phyloP scores from a whole-genome alignment of 805 yeast species.

The Kazachstania psychrophila region DNA sequence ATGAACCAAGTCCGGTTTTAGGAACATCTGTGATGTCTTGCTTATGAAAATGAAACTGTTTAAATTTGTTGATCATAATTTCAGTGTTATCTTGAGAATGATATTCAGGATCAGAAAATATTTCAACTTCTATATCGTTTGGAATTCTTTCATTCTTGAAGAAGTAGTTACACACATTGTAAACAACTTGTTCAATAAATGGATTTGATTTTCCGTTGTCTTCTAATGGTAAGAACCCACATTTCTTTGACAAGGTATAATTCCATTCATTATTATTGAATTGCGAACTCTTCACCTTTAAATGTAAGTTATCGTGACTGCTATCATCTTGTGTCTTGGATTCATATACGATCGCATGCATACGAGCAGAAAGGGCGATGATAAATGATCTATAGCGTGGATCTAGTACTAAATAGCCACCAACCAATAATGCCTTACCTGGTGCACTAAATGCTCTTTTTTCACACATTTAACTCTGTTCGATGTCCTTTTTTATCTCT shows the following conservation, averaged over 20 bases:
- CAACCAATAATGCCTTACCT: slow-evolving; percentile 88
- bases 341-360: slow-evolving; percentile 57
- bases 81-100: slow-evolving; percentile 60
- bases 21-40: slow-evolving; percentile 60
- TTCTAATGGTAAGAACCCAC: slow-evolving; percentile 22
- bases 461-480: background rate
- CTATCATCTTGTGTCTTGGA: slow-evolving; percentile 5
- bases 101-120: slow-evolving; percentile 81
- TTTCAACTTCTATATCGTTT: slow-evolving; percentile 40
- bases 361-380: slow-evolving; percentile 79
- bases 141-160: slow-evolving; percentile 23
- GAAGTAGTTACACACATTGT: slow-evolving; percentile 46
- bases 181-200: slow-evolving; percentile 58
- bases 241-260: slow-evolving; percentile 31
- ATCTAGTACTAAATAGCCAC: slow-evolving; percentile 87
- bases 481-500: background rate
- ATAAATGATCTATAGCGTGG: slow-evolving; percentile 69
- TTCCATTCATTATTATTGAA: slow-evolving; percentile 64
- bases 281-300: slow-evolving; percentile 74
- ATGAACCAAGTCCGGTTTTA: slow-evolving; percentile 92
- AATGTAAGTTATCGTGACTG: slow-evolving; percentile 28
- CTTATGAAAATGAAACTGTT: slow-evolving; percentile 51
- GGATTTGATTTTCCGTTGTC: slow-evolving; percentile 46
- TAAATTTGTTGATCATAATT: slow-evolving; percentile 28
- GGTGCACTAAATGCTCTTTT: slow-evolving; percentile 74